phyloP scores from a whole-genome alignment of 2,329 filamentous ascomycete species.

The Trichoderma arundinaceum region DNA sequence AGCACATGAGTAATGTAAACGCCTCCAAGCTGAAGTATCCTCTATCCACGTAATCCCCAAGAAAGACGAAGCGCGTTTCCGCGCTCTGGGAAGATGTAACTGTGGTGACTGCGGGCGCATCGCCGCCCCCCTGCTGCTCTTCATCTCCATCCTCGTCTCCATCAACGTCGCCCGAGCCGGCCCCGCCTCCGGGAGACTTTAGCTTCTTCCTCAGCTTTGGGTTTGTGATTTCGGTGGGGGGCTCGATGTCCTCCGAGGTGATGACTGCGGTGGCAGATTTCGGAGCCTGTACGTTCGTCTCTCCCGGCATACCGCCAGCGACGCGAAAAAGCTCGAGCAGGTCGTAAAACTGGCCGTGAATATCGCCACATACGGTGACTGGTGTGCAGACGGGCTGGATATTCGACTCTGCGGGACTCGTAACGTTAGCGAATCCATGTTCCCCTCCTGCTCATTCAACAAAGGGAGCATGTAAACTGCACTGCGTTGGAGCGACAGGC shows the following conservation, averaged over 20 bases:
- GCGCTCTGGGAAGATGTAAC: slow-evolving; percentile 53
- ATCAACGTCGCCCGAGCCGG: slow-evolving; percentile 58
- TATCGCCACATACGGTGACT: slow-evolving; percentile 96
- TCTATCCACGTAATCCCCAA: slow-evolving; percentile 95
- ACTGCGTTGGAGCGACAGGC: background rate
- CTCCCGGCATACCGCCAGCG: slow-evolving; percentile 93
- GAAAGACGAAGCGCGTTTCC: slow-evolving; percentile 63
- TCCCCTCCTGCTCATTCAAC: background rate
- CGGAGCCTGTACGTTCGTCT: slow-evolving; percentile 71
- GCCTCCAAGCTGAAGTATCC: slow-evolving; percentile 98
- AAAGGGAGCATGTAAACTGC: too few species aligned
- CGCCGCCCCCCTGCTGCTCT: slow-evolving; percentile 36
- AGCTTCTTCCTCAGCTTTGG: slow-evolving; percentile 87
- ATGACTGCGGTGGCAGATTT: slow-evolving; percentile 75
- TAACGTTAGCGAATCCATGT: slow-evolving; percentile 10
- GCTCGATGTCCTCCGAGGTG: slow-evolving; percentile 89
- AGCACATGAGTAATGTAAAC: slow-evolving; percentile 93
- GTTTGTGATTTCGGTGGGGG: slow-evolving; percentile 85
- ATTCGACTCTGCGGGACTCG: slow-evolving; percentile 75
- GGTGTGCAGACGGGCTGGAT: slow-evolving; percentile 97
- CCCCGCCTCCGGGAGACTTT: slow-evolving; percentile 51
- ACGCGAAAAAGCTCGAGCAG: slow-evolving; percentile 95
- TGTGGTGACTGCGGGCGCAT: slow-evolving; percentile 33
- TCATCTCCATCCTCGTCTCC: slow-evolving; percentile 54
- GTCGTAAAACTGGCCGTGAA: slow-evolving; percentile 99